phyloP scores from a whole-genome alignment of 768 basidiomycete species.

The Kwoniella shandongensis region DNA sequence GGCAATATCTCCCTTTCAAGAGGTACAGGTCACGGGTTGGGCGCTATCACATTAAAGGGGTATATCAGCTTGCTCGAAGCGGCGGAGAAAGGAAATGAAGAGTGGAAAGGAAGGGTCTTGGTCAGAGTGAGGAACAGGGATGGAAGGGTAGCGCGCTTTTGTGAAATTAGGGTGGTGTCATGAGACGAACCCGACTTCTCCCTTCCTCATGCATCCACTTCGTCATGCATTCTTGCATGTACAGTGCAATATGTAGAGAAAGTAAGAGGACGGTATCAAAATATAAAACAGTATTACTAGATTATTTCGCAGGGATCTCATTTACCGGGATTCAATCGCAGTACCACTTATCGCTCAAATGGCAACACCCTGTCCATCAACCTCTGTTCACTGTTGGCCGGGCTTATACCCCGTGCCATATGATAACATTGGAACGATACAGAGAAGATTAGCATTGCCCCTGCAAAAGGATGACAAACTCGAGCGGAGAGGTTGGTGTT shows the following conservation, averaged over 20 bases:
- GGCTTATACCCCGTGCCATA: no score
- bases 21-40: constrained; percentile 76
- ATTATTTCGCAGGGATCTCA: no score
- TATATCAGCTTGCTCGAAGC: constrained; percentile 15
- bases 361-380: no score
- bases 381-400: no score
- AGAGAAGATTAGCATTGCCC: constrained; percentile 99
- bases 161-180: constrained; percentile 13
- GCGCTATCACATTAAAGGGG: constrained; percentile 63
- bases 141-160: constrained; percentile 18
- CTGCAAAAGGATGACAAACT: constrained; percentile 99
- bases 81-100: neutral
- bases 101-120: constrained; percentile 2
- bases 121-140: constrained; percentile 20
- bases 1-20: constrained; percentile 77
- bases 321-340: no score
- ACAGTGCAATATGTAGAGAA: no score
- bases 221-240: neutral
- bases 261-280: no score
- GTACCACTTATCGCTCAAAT: no score
- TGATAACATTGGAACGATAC: constrained; percentile 99
- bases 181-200: no score
- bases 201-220: neutral
- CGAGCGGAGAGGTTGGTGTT: no score
- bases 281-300: no score